A percentile compares a stretch with the other conserved stretches of the same genome.
Evolutionary conservation across 1,284 basidiomycete genomes (phyloP).

Genomic region (Apiotrichum siamense): DNA sequence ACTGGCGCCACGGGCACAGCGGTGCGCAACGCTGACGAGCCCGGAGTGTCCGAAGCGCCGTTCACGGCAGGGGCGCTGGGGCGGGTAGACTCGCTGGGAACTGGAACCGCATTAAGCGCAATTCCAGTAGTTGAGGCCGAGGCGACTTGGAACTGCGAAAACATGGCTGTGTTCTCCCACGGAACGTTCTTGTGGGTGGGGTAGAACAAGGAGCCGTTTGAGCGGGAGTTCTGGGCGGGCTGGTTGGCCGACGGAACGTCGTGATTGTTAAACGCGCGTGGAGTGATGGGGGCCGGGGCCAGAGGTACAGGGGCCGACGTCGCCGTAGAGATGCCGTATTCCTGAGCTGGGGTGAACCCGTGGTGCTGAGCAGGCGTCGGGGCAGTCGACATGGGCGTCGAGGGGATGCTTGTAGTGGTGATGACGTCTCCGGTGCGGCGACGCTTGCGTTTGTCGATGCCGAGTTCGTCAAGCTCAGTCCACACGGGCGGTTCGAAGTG

Average conservation of each 20-base stretch:
- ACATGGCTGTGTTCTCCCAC: slow-evolving; percentile 15
- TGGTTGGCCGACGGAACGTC: slow-evolving; percentile 2
- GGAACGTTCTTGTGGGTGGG: slow-evolving; percentile 12
- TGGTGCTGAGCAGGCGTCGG: neutral
- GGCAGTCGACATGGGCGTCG: neutral
- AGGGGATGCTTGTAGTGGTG: neutral
- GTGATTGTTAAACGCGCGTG: too few relatives aligned
- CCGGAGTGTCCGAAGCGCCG: too few relatives aligned
- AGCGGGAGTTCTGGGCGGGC: slow-evolving; percentile 9
- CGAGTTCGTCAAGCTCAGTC: slow-evolving; percentile 6
- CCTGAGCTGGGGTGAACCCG: too few relatives aligned
- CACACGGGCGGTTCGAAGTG: slow-evolving; percentile 13
- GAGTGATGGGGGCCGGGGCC: too few relatives aligned
- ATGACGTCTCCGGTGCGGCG: neutral
- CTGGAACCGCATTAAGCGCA: too few relatives aligned
- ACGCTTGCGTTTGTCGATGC: slow-evolving; percentile 8
- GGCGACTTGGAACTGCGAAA: slow-evolving; percentile 10
- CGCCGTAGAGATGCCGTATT: too few relatives aligned
- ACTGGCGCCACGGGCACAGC: neutral
- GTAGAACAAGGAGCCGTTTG: slow-evolving; percentile 9
- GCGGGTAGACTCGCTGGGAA: neutral
- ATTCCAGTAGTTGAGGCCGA: neutral
- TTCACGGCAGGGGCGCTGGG: neutral
- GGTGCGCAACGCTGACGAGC: too few relatives aligned
- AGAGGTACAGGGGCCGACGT: too few relatives aligned